Conservation (phyloP, 192 early-diverging fungal species). For the Tieghemiomyces parasiticus region DNA sequence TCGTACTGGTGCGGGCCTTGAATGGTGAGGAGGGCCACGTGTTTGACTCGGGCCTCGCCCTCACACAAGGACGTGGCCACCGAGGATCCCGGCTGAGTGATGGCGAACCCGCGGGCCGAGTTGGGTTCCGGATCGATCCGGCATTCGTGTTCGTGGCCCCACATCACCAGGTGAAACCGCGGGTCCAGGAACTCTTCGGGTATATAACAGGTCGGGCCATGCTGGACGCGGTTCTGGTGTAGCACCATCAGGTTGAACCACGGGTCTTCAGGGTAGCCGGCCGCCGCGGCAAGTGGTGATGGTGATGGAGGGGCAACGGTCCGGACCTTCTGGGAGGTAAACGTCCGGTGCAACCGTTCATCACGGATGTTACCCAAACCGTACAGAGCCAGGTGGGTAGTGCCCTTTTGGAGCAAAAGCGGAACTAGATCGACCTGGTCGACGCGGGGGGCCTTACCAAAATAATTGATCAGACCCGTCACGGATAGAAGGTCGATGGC, state of each 20-base stretch:
- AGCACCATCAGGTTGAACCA: conserved; percentile 89
- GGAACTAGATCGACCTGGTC: conserved; percentile 70
- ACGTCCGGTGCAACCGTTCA: conserved; percentile 69
- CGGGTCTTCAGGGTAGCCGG: conserved; percentile 39
- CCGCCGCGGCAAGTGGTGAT: too few relatives aligned
- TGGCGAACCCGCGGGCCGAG: conserved; percentile 45
- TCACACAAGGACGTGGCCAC: conserved; percentile 77
- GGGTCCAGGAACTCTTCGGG: conserved; percentile 70
- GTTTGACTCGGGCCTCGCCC: conserved; percentile 66
- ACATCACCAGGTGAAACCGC: conserved; percentile 73
- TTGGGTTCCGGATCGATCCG: conserved; percentile 58
- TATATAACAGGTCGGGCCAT: conserved; percentile 72
- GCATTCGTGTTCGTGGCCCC: conserved; percentile 98
- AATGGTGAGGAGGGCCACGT: conserved; percentile 42
- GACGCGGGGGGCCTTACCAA: conserved; percentile 55
- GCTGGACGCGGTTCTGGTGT: conserved; percentile 82
- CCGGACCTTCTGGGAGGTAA: conserved; percentile 49
- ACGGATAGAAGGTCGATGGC: conserved; percentile 69
- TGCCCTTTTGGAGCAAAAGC: conserved; percentile 66
- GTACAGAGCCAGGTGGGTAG: conserved; percentile 61
- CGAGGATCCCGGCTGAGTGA: conserved; percentile 86
- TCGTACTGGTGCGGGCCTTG: conserved; percentile 53
- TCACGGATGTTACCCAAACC: conserved; percentile 90
- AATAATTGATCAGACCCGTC: conserved; percentile 83
- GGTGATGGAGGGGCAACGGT: conserved; percentile 63